phyloP scores from a whole-genome alignment of 2,329 filamentous ascomycete genomes.

The Cladosporium sp. region DNA sequence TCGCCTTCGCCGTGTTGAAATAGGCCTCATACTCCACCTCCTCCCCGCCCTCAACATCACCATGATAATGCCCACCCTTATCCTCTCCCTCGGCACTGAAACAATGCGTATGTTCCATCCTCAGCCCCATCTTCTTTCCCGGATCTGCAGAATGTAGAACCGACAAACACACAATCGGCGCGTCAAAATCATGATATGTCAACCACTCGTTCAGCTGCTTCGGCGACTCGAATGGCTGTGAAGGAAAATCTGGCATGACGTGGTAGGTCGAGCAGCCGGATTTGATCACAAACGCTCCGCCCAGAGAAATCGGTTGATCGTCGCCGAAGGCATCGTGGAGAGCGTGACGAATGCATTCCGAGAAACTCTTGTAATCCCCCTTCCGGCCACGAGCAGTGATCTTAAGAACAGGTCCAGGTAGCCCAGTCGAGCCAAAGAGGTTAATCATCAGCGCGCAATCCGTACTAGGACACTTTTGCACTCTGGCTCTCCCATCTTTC shows the following conservation, averaged over 20 bases:
- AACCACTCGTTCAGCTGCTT: constrained; percentile 27
- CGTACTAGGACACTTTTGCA: constrained; percentile 18
- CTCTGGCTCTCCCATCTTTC: constrained; percentile 23
- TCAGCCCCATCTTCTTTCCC: constrained; percentile 23
- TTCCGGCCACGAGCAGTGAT: constrained; percentile 23
- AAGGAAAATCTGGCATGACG: constrained; percentile 30
- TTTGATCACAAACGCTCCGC: constrained; percentile 27
- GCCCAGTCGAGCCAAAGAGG: constrained; percentile 24
- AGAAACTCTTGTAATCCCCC: constrained; percentile 24
- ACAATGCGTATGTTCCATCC: constrained; percentile 32
- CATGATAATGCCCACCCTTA: constrained; percentile 30
- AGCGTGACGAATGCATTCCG: constrained; percentile 24
- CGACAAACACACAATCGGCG: constrained; percentile 29
- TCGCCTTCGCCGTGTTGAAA: constrained; percentile 27
- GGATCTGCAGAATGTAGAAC: constrained; percentile 29
- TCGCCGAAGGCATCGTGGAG: constrained; percentile 22
- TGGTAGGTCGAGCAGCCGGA: constrained; percentile 25
- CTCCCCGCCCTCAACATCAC: constrained; percentile 18
- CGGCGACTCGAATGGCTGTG: constrained; percentile 23
- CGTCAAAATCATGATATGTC: constrained; percentile 26
- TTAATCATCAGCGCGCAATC: constrained; percentile 32
- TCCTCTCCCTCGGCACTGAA: constrained; percentile 24
- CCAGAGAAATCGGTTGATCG: constrained; percentile 22
- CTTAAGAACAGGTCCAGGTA: constrained; percentile 25
- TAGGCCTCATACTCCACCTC: constrained; percentile 31